A percentile compares a stretch with the other conserved stretches of the same genome.
phyloP scores from a whole-genome alignment of 2,329 filamentous ascomycete genomes.

The Fragosphaeria purpurea region DNA sequence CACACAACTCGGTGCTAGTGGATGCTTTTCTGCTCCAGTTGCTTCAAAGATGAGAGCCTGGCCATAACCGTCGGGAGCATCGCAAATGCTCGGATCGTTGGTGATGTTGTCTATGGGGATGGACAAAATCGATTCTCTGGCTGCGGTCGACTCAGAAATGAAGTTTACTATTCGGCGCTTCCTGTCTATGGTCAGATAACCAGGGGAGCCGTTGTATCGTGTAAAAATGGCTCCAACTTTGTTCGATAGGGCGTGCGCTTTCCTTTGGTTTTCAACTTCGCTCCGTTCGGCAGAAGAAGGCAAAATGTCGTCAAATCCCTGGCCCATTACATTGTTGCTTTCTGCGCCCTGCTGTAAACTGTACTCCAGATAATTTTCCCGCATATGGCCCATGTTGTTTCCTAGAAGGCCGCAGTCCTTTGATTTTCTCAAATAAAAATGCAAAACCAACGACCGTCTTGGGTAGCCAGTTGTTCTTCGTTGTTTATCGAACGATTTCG shows the following conservation, averaged over 20 bases:
- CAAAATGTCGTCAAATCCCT: no score
- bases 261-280: no score
- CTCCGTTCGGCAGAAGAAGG: no score
- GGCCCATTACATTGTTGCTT: no score
- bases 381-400: constrained; percentile 1
- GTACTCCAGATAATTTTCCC: background rate
- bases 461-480: constrained; percentile 20
- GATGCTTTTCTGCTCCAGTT: background rate
- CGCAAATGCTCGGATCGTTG: constrained; percentile 12
- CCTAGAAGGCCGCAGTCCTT: constrained; percentile 13
- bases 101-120: constrained; percentile 15
- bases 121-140: constrained; percentile 12
- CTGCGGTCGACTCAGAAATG: constrained; percentile 5
- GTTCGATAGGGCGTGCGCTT: no score
- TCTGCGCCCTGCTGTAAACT: no score
- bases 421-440: constrained; percentile 21
- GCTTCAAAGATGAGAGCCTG: constrained; percentile 16
- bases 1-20: background rate
- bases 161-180: constrained; percentile 12
- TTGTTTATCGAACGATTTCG: constrained; percentile 17
- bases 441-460: constrained; percentile 21
- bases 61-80: constrained; percentile 14
- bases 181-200: constrained; percentile 13
- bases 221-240: no score
- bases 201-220: constrained; percentile 12